A percentile compares a stretch with the other conserved stretches of the same genome.
These are phyloP conservation scores for Ascocoryne sarcoides DNA, from an alignment of 2,329 filamentous ascomycete species.

Conservation along the genomic window DNA sequence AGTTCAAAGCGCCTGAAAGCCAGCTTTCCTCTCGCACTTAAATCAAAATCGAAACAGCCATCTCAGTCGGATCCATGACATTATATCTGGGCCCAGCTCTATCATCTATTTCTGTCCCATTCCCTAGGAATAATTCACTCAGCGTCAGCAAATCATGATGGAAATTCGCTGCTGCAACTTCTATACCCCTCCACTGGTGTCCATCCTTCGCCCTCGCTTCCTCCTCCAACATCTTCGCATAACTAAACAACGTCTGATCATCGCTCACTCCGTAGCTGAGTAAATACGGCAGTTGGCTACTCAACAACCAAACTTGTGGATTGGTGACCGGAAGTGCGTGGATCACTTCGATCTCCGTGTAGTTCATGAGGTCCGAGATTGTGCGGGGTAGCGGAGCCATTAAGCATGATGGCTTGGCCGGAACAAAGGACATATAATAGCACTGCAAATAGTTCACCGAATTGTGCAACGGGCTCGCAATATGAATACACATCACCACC, in stretches of 20 bases:
- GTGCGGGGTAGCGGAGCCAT: background rate
- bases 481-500: constrained; percentile 44
- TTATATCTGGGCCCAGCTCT: background rate
- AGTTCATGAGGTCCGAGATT: constrained; percentile 3
- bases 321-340: constrained; percentile 34
- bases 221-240: constrained; percentile 1
- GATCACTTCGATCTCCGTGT: constrained; percentile 6
- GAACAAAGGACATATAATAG: constrained; percentile 41
- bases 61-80: background rate
- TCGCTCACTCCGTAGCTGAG: constrained; percentile 35
- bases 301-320: constrained; percentile 37
- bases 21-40: too few species aligned
- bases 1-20: too few species aligned
- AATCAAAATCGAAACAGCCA: background rate
- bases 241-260: constrained; percentile 30
- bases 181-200: background rate
- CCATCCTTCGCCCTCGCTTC: background rate
- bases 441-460: constrained; percentile 44
- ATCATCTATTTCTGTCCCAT: background rate
- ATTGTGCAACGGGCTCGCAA: constrained; percentile 41
- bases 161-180: background rate
- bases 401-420: constrained; percentile 33
- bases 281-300: constrained; percentile 37
- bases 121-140: background rate
- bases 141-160: background rate